These are phyloP conservation scores for Fragaria nilgerrensis DNA, from an alignment of 306 rosid genomes.

Conservation along the genomic window DNA sequence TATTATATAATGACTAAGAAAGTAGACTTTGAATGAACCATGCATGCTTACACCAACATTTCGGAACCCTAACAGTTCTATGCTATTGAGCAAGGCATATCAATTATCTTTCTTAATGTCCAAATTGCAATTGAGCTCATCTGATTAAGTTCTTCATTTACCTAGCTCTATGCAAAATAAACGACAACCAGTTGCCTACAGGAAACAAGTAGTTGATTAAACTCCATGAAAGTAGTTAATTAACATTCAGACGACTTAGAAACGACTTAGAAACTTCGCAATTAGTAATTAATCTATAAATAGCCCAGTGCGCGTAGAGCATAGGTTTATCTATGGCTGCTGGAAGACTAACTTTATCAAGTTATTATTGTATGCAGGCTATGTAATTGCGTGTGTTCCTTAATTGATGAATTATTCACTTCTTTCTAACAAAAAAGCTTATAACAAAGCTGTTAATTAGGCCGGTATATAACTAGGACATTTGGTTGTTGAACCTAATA, in stretches of 20 bases:
- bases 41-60: not conserved
- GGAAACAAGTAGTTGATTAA: not conserved
- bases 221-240: too few relatives aligned
- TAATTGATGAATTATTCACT: too few relatives aligned
- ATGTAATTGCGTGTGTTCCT: too few relatives aligned
- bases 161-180: not conserved
- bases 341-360: too few relatives aligned
- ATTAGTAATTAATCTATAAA: too few relatives aligned
- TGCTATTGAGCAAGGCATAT: not conserved
- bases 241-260: not conserved
- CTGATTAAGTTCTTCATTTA: not conserved
- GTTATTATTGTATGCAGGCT: too few relatives aligned
- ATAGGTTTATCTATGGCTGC: too few relatives aligned
- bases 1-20: not conserved
- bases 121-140: not conserved
- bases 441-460: too few relatives aligned
- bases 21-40: not conserved
- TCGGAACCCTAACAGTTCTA: not conserved
- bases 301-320: too few relatives aligned
- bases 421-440: too few relatives aligned
- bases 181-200: not conserved
- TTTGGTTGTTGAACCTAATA: too few relatives aligned
- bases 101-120: not conserved
- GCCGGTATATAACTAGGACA: too few relatives aligned
- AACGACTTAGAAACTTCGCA: not conserved